Evolutionary conservation across 2,329 filamentous ascomycete genomes (phyloP).

Genomic region (Fusarium ambrosium): DNA sequence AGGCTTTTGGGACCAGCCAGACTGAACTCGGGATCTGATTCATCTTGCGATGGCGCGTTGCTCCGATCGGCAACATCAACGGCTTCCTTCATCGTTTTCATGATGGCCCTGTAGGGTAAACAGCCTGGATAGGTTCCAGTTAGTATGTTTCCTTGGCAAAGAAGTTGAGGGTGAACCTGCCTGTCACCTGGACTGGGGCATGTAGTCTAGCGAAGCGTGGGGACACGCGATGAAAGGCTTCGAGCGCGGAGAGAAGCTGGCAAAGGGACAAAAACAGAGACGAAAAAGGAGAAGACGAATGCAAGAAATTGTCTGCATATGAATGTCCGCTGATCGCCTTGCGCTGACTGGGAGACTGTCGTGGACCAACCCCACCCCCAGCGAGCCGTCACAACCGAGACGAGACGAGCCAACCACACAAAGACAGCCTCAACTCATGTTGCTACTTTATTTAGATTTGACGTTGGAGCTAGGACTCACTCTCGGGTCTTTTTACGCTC

Average conservation of each 20-base stretch:
- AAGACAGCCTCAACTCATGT: background rate
- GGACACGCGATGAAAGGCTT: background rate
- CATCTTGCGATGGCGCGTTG: background rate
- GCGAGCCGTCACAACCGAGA: background rate
- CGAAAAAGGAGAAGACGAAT: background rate
- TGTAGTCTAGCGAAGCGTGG: background rate
- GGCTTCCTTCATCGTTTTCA: slow-evolving; percentile 7
- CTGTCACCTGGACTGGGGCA: background rate
- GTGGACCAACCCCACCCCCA: background rate
- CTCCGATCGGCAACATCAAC: background rate
- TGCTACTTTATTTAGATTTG: background rate
- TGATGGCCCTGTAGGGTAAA: background rate
- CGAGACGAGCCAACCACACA: background rate
- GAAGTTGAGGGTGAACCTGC: background rate
- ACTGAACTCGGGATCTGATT: background rate
- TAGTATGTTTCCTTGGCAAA: background rate
- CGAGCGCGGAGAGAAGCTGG: background rate
- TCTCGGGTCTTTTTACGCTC: background rate
- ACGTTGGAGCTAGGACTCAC: background rate
- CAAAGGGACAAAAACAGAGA: background rate
- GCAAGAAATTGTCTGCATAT: background rate
- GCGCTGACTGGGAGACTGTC: background rate
- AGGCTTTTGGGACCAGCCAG: slow-evolving; percentile 26
- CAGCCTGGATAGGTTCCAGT: background rate
- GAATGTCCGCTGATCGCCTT: background rate